Evolutionary conservation across 192 early-diverging fungal genomes (phyloP).

Genomic region (Coemansia sp.): DNA sequence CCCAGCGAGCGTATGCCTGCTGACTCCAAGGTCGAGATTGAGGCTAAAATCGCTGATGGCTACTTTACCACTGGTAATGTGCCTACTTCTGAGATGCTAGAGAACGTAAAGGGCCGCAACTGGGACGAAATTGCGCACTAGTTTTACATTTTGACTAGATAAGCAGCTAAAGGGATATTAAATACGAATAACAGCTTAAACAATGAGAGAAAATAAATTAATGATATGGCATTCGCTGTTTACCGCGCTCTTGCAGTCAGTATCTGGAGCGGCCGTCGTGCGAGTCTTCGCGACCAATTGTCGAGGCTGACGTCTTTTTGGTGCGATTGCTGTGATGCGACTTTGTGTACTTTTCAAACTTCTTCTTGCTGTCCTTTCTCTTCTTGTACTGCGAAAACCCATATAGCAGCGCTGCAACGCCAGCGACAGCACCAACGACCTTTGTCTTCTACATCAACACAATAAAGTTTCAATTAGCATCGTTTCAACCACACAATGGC

Average conservation of each 20-base stretch:
- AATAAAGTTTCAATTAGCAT: not conserved
- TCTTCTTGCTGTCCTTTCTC: slow-evolving; percentile 17
- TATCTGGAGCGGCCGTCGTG: slow-evolving; percentile 7
- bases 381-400: slow-evolving; percentile 21
- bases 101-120: slow-evolving; percentile 73
- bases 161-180: not conserved
- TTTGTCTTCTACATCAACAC: slow-evolving; percentile 30
- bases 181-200: not conserved
- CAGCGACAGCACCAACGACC: slow-evolving; percentile 16
- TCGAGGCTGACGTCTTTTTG: slow-evolving; percentile 11
- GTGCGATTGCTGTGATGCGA: slow-evolving; percentile 2
- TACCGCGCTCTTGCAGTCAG: not conserved
- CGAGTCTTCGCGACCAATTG: not conserved
- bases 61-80: slow-evolving; percentile 78
- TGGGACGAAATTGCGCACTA: slow-evolving; percentile 68
- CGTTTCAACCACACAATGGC: not conserved
- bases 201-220: not conserved
- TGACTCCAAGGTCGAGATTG: slow-evolving; percentile 91
- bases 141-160: not conserved
- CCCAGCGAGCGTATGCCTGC: slow-evolving; percentile 86
- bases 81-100: slow-evolving; percentile 59
- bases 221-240: not conserved
- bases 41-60: slow-evolving; percentile 94
- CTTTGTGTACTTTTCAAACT: slow-evolving; percentile 18
- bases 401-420: slow-evolving; percentile 10